Evolutionary conservation across 164 flowering plant genomes (phyloP).

Genomic region (Saururus chinensis): DNA sequence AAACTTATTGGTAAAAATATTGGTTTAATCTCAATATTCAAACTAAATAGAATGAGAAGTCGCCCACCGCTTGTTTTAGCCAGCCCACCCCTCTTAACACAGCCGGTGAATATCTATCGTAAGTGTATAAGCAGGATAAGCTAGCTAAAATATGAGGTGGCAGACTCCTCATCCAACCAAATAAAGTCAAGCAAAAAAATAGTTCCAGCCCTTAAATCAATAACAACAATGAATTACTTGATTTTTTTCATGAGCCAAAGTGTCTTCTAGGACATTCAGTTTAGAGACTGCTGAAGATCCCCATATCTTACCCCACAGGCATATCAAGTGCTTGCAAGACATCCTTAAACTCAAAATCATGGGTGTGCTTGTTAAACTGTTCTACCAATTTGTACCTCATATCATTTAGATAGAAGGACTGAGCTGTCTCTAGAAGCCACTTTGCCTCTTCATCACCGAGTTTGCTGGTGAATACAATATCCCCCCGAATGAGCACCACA

Average conservation of each 20-base stretch:
- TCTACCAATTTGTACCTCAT: conserved; percentile 76
- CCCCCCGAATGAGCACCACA: conserved; percentile 81
- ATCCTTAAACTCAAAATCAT: conserved; percentile 83
- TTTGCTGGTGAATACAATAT: conserved; percentile 81
- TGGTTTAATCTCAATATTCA: neutral
- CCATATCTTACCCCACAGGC: conserved; percentile 41
- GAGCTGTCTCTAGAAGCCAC: conserved; percentile 79
- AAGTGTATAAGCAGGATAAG: no score
- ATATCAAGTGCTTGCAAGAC: conserved; percentile 63
- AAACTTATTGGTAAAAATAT: neutral
- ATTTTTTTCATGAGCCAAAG: no score
- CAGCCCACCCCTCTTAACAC: no score
- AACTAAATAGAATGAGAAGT: no score
- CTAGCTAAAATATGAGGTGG: no score
- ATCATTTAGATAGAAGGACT: conserved; percentile 85
- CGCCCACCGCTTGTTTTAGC: no score
- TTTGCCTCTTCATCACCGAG: conserved; percentile 70
- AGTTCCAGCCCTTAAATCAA: neutral
- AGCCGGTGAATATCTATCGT: no score
- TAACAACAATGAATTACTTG: neutral
- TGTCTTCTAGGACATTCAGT: neutral
- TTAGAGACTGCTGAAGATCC: neutral
- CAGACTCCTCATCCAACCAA: no score
- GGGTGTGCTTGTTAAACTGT: conserved; percentile 72
- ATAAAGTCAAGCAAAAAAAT: neutral